Evolutionary conservation across 768 basidiomycete genomes (phyloP).

Genomic region (Naganishia vaughanmartiniae): DNA sequence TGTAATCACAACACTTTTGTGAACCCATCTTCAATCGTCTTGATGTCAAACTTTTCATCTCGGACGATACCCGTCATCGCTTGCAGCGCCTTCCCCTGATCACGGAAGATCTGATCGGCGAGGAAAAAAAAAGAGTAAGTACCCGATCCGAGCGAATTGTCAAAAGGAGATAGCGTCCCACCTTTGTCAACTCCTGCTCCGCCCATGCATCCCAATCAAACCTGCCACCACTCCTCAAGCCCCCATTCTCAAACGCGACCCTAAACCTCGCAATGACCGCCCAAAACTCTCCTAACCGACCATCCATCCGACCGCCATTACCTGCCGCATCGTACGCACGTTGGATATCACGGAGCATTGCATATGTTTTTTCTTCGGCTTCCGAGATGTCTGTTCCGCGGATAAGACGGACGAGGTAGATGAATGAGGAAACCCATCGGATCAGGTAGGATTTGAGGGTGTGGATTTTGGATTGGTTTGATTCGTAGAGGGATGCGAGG

Average conservation of each 20-base stretch:
- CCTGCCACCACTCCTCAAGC: slow-evolving; percentile 5
- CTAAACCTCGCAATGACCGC: slow-evolving; percentile 27
- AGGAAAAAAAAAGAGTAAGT: neutral
- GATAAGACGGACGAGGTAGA: slow-evolving; percentile 13
- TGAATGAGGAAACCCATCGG: slow-evolving; percentile 20
- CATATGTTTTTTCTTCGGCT: slow-evolving; percentile 23
- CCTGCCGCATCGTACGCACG: slow-evolving; percentile 26
- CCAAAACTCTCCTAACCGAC: slow-evolving; percentile 28
- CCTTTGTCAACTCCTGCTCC: slow-evolving; percentile 28
- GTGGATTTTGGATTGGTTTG: slow-evolving; percentile 14
- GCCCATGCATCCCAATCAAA: slow-evolving; percentile 31
- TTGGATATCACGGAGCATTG: slow-evolving; percentile 17
- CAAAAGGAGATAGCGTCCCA: neutral
- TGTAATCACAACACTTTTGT: slow-evolving; percentile 7
- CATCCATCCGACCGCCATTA: slow-evolving; percentile 31
- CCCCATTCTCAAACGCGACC: slow-evolving; percentile 24
- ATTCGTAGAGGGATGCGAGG: slow-evolving; percentile 15
- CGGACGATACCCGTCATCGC: slow-evolving; percentile 21
- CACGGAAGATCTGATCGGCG: slow-evolving; percentile 20
- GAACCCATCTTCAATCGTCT: slow-evolving; percentile 27
- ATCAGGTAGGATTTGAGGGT: slow-evolving; percentile 23
- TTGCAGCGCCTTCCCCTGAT: slow-evolving; percentile 27
- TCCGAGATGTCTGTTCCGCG: slow-evolving; percentile 22
- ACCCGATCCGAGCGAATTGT: too few species aligned
- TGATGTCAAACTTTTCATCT: slow-evolving; percentile 29